Conservation (phyloP, 345 rosid genomes). For the Populus euphratica region DNA sequence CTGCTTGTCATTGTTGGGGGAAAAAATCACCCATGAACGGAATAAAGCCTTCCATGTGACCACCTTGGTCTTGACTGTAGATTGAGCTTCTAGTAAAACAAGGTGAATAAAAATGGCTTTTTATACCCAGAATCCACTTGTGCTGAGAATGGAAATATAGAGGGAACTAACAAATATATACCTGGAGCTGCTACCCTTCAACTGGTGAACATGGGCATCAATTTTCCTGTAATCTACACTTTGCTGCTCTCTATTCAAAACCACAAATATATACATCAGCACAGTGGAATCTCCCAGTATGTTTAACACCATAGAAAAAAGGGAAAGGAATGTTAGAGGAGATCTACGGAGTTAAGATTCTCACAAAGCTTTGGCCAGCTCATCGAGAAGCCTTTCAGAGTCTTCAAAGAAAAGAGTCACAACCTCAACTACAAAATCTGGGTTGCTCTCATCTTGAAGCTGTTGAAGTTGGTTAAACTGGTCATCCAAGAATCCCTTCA, state of each 20-base stretch:
- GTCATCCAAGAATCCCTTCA: conserved; percentile 52
- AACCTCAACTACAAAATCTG: conserved; percentile 58
- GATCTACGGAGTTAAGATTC: not conserved
- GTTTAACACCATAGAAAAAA: not conserved
- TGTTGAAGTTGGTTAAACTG: conserved; percentile 56
- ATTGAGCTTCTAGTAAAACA: not conserved
- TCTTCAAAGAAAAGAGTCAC: conserved; percentile 58
- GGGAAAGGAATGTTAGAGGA: not conserved
- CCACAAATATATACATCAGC: not conserved
- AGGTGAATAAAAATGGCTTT: not conserved
- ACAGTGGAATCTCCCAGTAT: not conserved
- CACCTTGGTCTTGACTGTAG: not conserved
- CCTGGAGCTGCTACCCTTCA: conserved; percentile 70
- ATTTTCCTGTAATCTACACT: conserved; percentile 41
- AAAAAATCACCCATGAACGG: not conserved
- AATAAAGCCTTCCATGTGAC: not conserved
- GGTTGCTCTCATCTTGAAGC: conserved; percentile 63
- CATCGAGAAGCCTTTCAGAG: conserved; percentile 50
- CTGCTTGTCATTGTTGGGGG: not conserved
- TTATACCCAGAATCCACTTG: no score
- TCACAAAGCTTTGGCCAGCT: conserved; percentile 47
- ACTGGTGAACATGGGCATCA: conserved; percentile 51
- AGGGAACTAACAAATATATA: not conserved
- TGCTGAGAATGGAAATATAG: not conserved
- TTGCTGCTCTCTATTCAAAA: conserved; percentile 34